phyloP scores from a whole-genome alignment of 176 grass and related monocot genomes.

The Typha latifolia region DNA sequence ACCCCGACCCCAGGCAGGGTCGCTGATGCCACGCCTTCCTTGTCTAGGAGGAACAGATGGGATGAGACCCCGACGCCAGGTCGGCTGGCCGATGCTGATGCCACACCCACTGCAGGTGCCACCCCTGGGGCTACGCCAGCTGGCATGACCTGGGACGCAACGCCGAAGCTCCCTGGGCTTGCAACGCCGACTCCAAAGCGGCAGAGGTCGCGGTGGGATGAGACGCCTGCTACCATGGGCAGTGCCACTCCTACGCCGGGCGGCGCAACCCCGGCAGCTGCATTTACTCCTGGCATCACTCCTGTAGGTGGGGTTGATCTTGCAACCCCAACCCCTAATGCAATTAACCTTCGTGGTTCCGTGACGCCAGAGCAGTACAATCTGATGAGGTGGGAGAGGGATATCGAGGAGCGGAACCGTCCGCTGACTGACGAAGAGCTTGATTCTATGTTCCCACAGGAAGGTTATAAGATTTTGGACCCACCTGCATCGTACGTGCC shows the following conservation, averaged over 20 bases:
- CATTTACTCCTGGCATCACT: constrained; percentile 74
- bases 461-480: constrained; percentile 91
- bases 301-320: constrained; percentile 68
- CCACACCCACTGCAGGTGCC: constrained; percentile 61
- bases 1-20: constrained; percentile 59
- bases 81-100: constrained; percentile 81
- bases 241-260: constrained; percentile 44
- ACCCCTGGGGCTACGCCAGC: constrained; percentile 75
- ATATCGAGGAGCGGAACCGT: constrained; percentile 91
- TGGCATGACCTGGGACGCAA: constrained; percentile 90
- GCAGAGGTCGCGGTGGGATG: constrained; percentile 93
- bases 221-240: constrained; percentile 72
- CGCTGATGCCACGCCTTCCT: constrained; percentile 52
- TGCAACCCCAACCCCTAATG: constrained; percentile 53
- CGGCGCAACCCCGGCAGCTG: constrained; percentile 23
- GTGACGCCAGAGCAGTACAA: constrained; percentile 90
- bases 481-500: constrained; percentile 71
- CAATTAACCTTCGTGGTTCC: constrained; percentile 46
- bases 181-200: constrained; percentile 90
- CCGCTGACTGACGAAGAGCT: constrained; percentile 94
- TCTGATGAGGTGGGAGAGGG: constrained; percentile 81
- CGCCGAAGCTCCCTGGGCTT: constrained; percentile 69
- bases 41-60: constrained; percentile 74
- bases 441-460: constrained; percentile 70
- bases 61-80: constrained; percentile 94